Evolutionary conservation across 1,284 basidiomycete species (phyloP), one percentile per base, ranked within the genome.

Genomic region (Puccinia polysora): DNA sequence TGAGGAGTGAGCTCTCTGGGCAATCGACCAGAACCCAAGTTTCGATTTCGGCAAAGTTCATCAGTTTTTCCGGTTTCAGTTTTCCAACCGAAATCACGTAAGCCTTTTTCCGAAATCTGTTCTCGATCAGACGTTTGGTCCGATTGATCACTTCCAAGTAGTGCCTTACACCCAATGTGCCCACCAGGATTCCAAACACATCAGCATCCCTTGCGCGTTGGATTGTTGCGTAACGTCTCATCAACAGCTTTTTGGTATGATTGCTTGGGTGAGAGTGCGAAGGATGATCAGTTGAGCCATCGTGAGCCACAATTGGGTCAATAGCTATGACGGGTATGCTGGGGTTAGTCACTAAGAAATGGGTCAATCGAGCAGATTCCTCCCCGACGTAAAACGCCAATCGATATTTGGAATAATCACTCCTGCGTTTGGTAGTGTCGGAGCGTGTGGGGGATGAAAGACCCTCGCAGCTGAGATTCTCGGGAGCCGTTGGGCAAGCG

Each of bases 1-100:
- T 64, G 18, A 96, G 85, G 45, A 97, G 80, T 62, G 89, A 91
- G 76, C 95, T 95, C 79, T 98, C 95, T 0, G 89, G 88, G 80
- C 95, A 98, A 0, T 94, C 94, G 0, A 97, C 88, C 72, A 97
- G 84, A 4, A 98, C 88, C 77, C 94, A 98, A 77, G 92, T 94
- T 78, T 97, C 95, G 63, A 99, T 88, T 80, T 97, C 94, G 77
- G 91, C 85, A 79, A 97, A 97, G 79, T 98, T 98, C 12, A 89
- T 95, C 38, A 99, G 83, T 78, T 98, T 98, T 18, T 93, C 86
- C 0, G 95, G 95, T 77, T 92, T 97, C 70, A 97, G 84, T 80
- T 97, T 93, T 36, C 96, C 96, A 0, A 98, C 95, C 60, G 88
- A 90, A 76, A 98, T 87, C 0, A 95, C 97, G 80, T 98, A 99